A percentile compares a stretch with the other conserved stretches of the same genome.
Conservation (phyloP, 2,329 filamentous ascomycete genomes). For the Shiraia sp. region DNA sequence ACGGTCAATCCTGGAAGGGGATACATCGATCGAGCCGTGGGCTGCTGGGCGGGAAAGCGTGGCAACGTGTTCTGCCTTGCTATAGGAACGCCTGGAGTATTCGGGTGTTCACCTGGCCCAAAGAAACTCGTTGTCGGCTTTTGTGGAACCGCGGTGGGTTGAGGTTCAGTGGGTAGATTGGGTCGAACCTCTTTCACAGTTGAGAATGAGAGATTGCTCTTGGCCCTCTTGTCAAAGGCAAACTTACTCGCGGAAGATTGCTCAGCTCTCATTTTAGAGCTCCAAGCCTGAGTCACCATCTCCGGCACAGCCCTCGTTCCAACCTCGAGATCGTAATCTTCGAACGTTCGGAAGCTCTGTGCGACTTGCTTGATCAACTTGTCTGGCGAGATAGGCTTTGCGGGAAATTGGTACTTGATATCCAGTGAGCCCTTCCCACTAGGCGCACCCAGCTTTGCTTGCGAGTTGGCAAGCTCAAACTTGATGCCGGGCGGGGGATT, state of each 20-base stretch:
- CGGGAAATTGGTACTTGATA: constrained; percentile 32
- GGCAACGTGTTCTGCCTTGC: constrained; percentile 39
- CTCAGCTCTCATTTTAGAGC: not conserved
- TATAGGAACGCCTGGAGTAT: constrained; percentile 16
- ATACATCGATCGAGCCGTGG: constrained; percentile 14
- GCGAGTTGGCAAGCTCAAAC: constrained; percentile 1
- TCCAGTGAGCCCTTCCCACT: constrained; percentile 22
- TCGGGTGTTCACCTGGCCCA: constrained; percentile 30
- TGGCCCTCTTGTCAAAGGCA: constrained; percentile 26
- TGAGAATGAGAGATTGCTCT: constrained; percentile 5
- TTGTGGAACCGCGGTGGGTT: not conserved
- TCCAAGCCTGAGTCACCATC: no score
- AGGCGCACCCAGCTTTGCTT: not conserved
- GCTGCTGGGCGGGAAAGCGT: constrained; percentile 5
- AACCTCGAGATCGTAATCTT: not conserved
- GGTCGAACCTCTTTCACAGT: not conserved
- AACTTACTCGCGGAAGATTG: constrained; percentile 17
- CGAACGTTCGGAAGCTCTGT: not conserved
- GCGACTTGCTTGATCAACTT: not conserved
- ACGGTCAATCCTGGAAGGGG: constrained; percentile 21
- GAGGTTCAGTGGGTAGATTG: constrained; percentile 11
- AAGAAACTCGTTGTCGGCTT: constrained; percentile 30
- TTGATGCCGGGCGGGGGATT: constrained; percentile 1
- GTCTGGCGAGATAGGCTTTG: not conserved
- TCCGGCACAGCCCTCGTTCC: no score